These are phyloP conservation scores for Immersiporthe knoxdaviesiana DNA, from an alignment of 2,329 filamentous ascomycete species.

Conservation along the genomic window DNA sequence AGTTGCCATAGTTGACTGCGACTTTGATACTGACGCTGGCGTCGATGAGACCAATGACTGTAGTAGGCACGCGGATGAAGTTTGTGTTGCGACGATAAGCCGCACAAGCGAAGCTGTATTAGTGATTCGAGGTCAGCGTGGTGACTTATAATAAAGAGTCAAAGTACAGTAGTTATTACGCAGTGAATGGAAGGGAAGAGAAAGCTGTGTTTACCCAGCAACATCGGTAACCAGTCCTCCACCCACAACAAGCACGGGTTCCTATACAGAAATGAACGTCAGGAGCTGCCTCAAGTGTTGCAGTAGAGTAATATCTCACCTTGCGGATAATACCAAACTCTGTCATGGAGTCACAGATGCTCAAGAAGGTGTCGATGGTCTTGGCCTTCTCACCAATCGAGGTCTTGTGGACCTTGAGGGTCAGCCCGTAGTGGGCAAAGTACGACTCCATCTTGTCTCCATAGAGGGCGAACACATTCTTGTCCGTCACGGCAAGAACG, in stretches of 20 bases:
- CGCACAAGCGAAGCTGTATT: slow-evolving; percentile 71
- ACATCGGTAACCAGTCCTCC: slow-evolving; percentile 75
- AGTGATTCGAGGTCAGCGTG: slow-evolving; percentile 33
- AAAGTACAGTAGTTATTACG: too few relatives aligned
- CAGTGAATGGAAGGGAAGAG: slow-evolving; percentile 12
- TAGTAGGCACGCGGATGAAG: slow-evolving; percentile 74
- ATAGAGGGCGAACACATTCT: slow-evolving; percentile 72
- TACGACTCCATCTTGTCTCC: slow-evolving; percentile 68
- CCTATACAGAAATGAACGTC: slow-evolving; percentile 42
- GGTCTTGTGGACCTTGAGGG: slow-evolving; percentile 69
- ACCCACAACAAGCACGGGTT: slow-evolving; percentile 68
- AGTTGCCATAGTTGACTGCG: slow-evolving; percentile 76
- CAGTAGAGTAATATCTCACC: slow-evolving; percentile 36
- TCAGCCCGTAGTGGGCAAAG: slow-evolving; percentile 66
- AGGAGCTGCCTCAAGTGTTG: not conserved
- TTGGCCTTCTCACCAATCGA: slow-evolving; percentile 78
- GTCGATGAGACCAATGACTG: slow-evolving; percentile 75
- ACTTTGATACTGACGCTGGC: slow-evolving; percentile 78
- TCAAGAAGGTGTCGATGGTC: slow-evolving; percentile 69
- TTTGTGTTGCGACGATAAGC: slow-evolving; percentile 74
- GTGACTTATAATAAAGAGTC: too few relatives aligned
- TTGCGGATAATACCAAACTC: slow-evolving; percentile 72
- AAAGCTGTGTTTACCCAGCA: slow-evolving; percentile 67
- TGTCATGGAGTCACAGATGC: slow-evolving; percentile 74
- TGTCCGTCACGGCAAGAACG: slow-evolving; percentile 69